These are phyloP conservation scores for Fusarium kyushuense DNA, from an alignment of 2,329 filamentous ascomycete species.

Conservation along the genomic window DNA sequence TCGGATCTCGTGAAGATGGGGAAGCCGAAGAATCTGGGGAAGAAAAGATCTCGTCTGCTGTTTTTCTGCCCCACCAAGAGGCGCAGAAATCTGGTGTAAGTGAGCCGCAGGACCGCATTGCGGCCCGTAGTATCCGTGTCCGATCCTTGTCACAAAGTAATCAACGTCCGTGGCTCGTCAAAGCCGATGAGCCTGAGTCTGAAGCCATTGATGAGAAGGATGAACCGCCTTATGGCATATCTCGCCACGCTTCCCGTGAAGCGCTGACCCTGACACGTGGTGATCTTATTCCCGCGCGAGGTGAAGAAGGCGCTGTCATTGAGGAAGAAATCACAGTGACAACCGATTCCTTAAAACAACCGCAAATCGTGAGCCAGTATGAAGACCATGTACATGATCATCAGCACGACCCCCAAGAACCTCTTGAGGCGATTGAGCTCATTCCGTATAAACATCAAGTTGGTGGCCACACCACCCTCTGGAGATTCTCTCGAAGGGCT, in stretches of 20 bases:
- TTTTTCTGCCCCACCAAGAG: constrained; percentile 82
- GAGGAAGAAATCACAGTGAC: constrained; percentile 59
- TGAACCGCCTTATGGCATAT: constrained; percentile 41
- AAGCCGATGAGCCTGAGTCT: constrained; percentile 64
- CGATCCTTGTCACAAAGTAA: constrained; percentile 57
- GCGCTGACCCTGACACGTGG: constrained; percentile 45
- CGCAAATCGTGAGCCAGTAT: constrained; percentile 57
- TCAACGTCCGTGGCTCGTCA: constrained; percentile 67
- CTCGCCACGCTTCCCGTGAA: constrained; percentile 49
- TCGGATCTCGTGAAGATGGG: constrained; percentile 52
- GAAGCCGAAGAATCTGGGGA: constrained; percentile 73
- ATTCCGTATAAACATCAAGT: constrained; percentile 98
- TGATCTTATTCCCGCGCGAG: constrained; percentile 52
- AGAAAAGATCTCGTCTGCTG: constrained; percentile 87
- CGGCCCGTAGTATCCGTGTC: constrained; percentile 62
- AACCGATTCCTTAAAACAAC: constrained; percentile 48
- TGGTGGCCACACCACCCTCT: constrained; percentile 94
- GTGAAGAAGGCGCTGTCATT: constrained; percentile 55
- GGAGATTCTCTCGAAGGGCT: constrained; percentile 92
- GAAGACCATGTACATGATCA: constrained; percentile 65
- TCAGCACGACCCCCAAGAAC: constrained; percentile 65
- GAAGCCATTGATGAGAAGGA: constrained; percentile 46
- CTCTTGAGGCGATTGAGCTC: constrained; percentile 91
- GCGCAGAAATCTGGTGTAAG: constrained; percentile 53
- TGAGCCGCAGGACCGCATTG: constrained; percentile 50